Percentiles rank a stretch among this genome's conserved stretches.
Evolutionary conservation across 2,329 filamentous ascomycete species (phyloP).

Genomic region (Cladosporium austrohemisphaericum): DNA sequence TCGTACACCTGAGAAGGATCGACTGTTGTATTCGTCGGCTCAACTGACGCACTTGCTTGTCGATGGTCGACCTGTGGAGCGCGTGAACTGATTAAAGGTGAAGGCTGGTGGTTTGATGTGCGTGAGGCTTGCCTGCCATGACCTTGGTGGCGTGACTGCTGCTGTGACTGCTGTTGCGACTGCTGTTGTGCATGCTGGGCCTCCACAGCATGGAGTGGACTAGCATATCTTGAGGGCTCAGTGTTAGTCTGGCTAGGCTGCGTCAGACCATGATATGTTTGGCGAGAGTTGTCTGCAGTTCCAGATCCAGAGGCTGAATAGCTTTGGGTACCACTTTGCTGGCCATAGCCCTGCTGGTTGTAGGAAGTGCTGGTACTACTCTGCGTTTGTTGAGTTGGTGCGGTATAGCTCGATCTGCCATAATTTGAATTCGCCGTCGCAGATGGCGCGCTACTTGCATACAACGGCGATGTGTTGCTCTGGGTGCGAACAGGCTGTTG

Average conservation of each 20-base stretch:
- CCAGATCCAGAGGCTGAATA: not conserved
- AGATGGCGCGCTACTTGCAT: constrained; percentile 9
- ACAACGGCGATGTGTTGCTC: constrained; percentile 26
- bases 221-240: constrained; percentile 27
- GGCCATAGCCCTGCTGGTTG: not conserved
- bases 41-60: constrained; percentile 28
- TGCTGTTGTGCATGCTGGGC: constrained; percentile 25
- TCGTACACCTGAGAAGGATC: constrained; percentile 54
- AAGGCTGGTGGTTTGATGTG: constrained; percentile 22
- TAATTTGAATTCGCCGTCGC: too few relatives aligned
- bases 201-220: constrained; percentile 29
- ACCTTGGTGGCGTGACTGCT: constrained; percentile 16
- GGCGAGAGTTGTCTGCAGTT: not conserved
- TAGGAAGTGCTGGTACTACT: not conserved
- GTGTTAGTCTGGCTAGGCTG: not conserved
- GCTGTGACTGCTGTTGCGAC: constrained; percentile 21
- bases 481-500: constrained; percentile 20
- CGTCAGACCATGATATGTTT: not conserved
- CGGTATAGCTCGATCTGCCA: constrained; percentile 2
- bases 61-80: constrained; percentile 19
- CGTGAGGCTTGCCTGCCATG: constrained; percentile 24
- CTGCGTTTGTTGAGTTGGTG: constrained; percentile 1
- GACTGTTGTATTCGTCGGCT: constrained; percentile 41
- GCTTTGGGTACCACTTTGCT: not conserved
- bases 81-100: constrained; percentile 25